Base-by-base conservation (phyloP, 345 rosid species). In the Eucalyptus pauciflora region DNA sequence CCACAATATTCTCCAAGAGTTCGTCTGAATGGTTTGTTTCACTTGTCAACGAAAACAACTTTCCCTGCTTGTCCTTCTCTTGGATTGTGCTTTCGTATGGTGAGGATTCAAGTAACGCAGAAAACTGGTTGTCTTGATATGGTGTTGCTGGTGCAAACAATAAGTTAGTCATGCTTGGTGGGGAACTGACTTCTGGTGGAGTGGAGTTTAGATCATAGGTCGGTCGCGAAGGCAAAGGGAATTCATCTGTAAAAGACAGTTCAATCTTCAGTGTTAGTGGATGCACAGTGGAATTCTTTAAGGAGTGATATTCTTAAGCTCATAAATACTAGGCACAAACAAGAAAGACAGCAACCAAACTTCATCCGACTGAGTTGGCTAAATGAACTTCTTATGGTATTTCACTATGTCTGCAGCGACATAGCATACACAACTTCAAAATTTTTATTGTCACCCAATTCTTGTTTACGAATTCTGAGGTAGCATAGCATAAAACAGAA, bases 161-260 rank as follows among this genome's bases (percentile, higher is more conserved):
- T 69, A 93, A 89, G 86, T 88, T 85, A 71, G 89, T 87, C 52
- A 88, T 85, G 58, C 87, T 86, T 41, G 91, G 90, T 81, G 92
- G 90, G 58, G 89, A 89, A 85, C 86, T 91, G 46, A 85, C 94
- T 91, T 94, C 95, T 91, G 92, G 93, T 37, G 94, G 93, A 86
- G 91, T 93, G 62, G 93, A 89, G 92, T 93, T 95, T 85, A 92
- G 89, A 90, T 94, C 92, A 91, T 93, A 92, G 88, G 86, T 89
- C 22, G 92, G 90, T 56, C 54, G 91, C 81, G 85, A 91, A 89
- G 93, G 85, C 91, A 89, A 50, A 31, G 94, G 94, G 90, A 91
- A 86, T 87, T 87, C 96, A 91, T 93, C 99, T 96, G 96, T 51
- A 91, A 43, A 83, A 89, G 89, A 87, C 85, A 86, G 87, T 31